Evolutionary conservation across 2,329 filamentous ascomycete genomes (phyloP), one percentile per base, ranked within the genome.

Genomic region (Conoideocrella luteorostrata): DNA sequence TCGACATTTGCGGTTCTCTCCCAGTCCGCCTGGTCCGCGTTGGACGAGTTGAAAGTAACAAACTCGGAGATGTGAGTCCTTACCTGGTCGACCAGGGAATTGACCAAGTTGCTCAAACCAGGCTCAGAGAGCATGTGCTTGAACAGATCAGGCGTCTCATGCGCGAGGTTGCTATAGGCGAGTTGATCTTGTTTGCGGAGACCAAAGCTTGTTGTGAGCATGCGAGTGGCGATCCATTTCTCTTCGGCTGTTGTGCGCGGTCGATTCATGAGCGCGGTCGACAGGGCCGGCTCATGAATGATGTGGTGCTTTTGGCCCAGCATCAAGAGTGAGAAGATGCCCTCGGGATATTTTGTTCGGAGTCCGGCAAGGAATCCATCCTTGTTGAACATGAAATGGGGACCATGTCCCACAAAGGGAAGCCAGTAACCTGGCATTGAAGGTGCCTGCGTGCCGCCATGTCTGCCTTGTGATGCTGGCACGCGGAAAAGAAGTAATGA

Each of bases 1-100:
- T 57, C 55, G 6, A 60, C 61, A 1, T 56, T 56, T 0, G 63
- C 62, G 5, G 52, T 18, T n/a, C 58, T 52, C 49, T 68, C 66
- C 66, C 66, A 68, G 6, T 61, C 60, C 37, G 53, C 56, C 46
- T 68, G 65, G 36, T 68, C 65, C 4, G 63, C 56, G 1, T 59
- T 52, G 13, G 59, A 61, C 6, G 52, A 51, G 47, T 64, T 68
- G 52, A 68, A 68, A 1, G 64, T 61, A 37, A 68, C 59, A 3
- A 66, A 52, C 36, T 67, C 63, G 1, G 57, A 53, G 9, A 64
- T 56, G 28, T 56, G 53, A 9, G 50, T 48, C n/a, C 57, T 56
- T 2, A 68, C 42, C 17, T 58, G 50, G 5, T 37, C 44, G 3
- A 56, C 24, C 2, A 50, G 50, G 11, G 29, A 44, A 7, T 49